A percentile compares a stretch with the other conserved stretches of the same genome.
Evolutionary conservation across 305 asterid genomes (phyloP).

Genomic region (Fraxinus nigra): DNA sequence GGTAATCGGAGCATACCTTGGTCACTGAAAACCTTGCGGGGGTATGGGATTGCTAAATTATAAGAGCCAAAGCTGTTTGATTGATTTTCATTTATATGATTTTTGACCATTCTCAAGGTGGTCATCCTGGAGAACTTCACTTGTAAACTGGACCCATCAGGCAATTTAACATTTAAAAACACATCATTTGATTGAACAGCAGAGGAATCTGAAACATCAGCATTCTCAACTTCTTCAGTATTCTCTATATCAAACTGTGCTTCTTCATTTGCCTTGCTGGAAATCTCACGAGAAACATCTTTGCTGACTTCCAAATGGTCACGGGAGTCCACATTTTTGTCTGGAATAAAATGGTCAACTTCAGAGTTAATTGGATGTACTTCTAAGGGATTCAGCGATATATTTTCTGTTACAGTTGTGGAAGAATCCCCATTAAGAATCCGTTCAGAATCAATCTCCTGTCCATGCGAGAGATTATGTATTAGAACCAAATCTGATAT

Average conservation of each 20-base stretch:
- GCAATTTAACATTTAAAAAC: constrained; percentile 66
- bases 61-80: constrained; percentile 56
- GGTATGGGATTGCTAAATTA: constrained; percentile 82
- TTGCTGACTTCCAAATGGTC: constrained; percentile 29
- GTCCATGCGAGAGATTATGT: constrained; percentile 25
- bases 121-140: constrained; percentile 51
- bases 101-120: constrained; percentile 68
- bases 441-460: constrained; percentile 41
- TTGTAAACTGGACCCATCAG: constrained; percentile 72
- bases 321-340: constrained; percentile 22
- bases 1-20: constrained; percentile 54
- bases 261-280: constrained; percentile 31
- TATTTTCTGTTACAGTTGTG: constrained; percentile 34
- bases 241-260: constrained; percentile 26
- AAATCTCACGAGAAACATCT: constrained; percentile 36
- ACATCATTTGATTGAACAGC: constrained; percentile 53
- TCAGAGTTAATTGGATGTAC: constrained; percentile 28
- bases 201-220: constrained; percentile 37
- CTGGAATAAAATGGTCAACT: constrained; percentile 27
- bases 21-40: constrained; percentile 80
- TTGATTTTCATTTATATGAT: constrained; percentile 52
- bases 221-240: constrained; percentile 39
- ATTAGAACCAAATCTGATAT: constrained; percentile 13
- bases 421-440: constrained; percentile 32
- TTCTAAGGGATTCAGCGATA: constrained; percentile 28